A percentile compares a stretch with the other conserved stretches of the same genome.
Conservation (phyloP, 2,329 filamentous ascomycete genomes). For the Simplicillium aogashimaense region DNA sequence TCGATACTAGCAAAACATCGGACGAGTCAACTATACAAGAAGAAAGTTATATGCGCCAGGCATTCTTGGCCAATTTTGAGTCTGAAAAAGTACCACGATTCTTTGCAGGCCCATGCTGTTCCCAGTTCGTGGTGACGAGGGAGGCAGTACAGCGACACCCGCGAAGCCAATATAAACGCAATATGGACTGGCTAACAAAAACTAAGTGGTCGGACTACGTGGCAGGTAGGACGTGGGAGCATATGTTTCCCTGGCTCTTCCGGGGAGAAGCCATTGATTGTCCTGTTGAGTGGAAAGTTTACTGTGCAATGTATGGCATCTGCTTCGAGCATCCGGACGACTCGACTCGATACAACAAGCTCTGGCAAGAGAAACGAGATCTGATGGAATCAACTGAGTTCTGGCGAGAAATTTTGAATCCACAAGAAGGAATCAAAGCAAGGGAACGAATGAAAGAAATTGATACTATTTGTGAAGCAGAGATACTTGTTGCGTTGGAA, state of each 20-base stretch:
- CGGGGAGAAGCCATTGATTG: constrained; percentile 28
- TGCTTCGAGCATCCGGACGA: constrained; percentile 15
- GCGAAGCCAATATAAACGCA: constrained; percentile 16
- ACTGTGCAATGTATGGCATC: constrained; percentile 22
- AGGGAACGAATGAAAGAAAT: constrained; percentile 2
- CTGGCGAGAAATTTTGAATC: constrained; percentile 1
- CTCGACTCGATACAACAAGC: constrained; percentile 1
- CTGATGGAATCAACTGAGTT: constrained; percentile 4
- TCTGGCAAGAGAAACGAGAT: constrained; percentile 3
- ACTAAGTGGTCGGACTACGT: constrained; percentile 18
- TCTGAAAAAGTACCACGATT: constrained; percentile 17
- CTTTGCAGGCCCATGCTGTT: constrained; percentile 21
- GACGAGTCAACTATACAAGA: constrained; percentile 15
- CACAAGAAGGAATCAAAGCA: constrained; percentile 3
- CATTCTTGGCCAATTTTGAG: constrained; percentile 18
- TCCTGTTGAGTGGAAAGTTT: constrained; percentile 24
- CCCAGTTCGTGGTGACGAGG: constrained; percentile 22
- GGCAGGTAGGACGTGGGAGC: constrained; percentile 22
- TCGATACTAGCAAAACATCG: constrained; percentile 22
- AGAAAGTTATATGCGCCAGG: constrained; percentile 17
- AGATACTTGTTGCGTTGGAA: not conserved
- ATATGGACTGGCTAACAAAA: constrained; percentile 18
- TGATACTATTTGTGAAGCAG: not conserved
- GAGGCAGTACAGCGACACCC: constrained; percentile 18
- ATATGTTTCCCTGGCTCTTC: constrained; percentile 23